phyloP scores from a whole-genome alignment of 2,329 filamentous ascomycete genomes.

The Colletotrichum musae region DNA sequence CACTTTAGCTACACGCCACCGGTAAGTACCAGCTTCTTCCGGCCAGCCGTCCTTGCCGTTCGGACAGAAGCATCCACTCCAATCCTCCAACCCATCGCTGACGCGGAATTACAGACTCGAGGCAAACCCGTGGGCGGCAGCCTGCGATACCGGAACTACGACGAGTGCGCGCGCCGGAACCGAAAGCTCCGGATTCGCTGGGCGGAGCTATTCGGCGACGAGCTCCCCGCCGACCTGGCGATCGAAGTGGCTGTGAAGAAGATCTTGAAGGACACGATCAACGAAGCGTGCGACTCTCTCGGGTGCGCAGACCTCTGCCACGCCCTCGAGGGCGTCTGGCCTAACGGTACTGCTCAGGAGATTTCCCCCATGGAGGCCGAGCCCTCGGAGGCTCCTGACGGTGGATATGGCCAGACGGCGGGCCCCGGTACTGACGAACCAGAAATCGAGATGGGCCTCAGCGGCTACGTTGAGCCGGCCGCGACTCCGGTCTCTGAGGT shows the following conservation, averaged over 20 bases:
- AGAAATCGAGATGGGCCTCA: not conserved
- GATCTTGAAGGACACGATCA: constrained; percentile 4
- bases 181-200: constrained; percentile 14
- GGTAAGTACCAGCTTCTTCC: constrained; percentile 50
- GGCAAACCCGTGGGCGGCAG: constrained; percentile 37
- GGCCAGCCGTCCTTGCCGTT: too few relatives aligned
- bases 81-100: not conserved
- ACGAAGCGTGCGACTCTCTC: constrained; percentile 6
- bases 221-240: constrained; percentile 20
- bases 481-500: not conserved
- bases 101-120: constrained; percentile 16
- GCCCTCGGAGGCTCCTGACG: not conserved
- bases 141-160: constrained; percentile 10
- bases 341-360: not conserved
- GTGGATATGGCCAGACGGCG: not conserved
- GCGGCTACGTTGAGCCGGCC: not conserved
- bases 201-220: constrained; percentile 37
- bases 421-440: not conserved
- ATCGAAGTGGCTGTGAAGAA: constrained; percentile 10
- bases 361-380: not conserved
- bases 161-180: constrained; percentile 26
- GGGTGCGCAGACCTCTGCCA: not conserved
- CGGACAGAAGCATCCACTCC: not conserved
- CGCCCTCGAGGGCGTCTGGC: not conserved
- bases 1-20: constrained; percentile 64